Base-by-base conservation (phyloP, 2,329 filamentous ascomycete genomes). In the Aspergillaceae sp. region DNA sequence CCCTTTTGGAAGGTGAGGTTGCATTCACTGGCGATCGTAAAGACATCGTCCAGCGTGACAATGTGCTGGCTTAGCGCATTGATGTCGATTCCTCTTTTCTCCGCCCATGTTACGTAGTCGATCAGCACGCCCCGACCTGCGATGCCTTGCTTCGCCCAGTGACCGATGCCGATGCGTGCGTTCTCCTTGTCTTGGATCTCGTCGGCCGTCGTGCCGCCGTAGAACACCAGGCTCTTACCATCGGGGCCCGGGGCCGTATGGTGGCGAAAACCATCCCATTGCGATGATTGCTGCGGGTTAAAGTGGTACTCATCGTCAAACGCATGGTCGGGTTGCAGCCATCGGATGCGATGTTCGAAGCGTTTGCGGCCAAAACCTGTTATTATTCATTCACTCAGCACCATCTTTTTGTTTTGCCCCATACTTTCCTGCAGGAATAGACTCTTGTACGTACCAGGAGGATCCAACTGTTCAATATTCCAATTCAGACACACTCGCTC, bases 381-480 rank as follows among this genome's bases (percentile, higher is more conserved):
- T 68, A 46, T 70, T 67, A 46, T 29, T 19, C 19, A 19, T 19
- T 19, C 19, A 19, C 19, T 19, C 19, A 19, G 19, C 19, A 19
- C 19, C 19, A 19, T 19, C 19, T 19, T 19, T 19, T 19, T 19
- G 19, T 19, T 19, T 19, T 19, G 19, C 19, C 19, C 19, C 19
- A 19, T 19, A 19, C 19, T 19, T 19, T 19, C 19, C 19, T 19
- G 19, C 2, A 19, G 19, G 19, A 19, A 19, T 2, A 19, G 19
- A 19, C 19, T 19, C 1, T 2, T 2, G 19, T 19, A 19, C 37
- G 4, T 55, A 65, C 62, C 63, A 45, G 65, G 63, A 8, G 60
- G 61, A n/a, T 77, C 74, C 2, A 80, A 62, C 54, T 80, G 79
- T 42, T 72, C 71, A 35, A 81, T 61, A 29, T 76, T 72, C 78